phyloP scores from a whole-genome alignment of 495 filamentous ascomycete species.

The Podospora appendiculata region DNA sequence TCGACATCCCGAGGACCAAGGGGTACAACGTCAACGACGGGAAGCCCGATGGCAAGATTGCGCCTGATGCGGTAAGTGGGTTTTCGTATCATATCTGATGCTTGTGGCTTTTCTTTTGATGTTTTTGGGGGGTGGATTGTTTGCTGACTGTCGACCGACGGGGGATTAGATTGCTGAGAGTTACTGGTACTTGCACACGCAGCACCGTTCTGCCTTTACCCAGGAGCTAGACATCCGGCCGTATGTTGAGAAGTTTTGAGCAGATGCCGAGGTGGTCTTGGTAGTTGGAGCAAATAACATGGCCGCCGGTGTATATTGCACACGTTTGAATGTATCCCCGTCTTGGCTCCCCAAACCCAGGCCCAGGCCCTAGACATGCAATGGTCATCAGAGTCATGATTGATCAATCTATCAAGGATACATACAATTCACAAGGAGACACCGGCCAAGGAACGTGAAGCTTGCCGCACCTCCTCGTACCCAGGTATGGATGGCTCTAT shows the following conservation, averaged over 20 bases:
- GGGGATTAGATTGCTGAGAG: conserved; percentile 67
- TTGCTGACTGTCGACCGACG: conserved; percentile 4
- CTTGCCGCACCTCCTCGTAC: no score
- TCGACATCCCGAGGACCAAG: conserved; percentile 72
- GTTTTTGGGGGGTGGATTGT: not conserved
- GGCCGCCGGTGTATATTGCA: no score
- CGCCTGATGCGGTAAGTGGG: conserved; percentile 65
- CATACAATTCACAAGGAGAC: no score
- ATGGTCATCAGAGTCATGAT: not conserved
- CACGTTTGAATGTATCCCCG: no score
- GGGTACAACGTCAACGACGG: conserved; percentile 49
- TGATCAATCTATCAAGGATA: no score
- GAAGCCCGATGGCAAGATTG: conserved; percentile 64
- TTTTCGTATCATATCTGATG: not conserved
- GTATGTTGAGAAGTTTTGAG: conserved; percentile 65
- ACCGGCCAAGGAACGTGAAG: no score
- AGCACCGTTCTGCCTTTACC: conserved; percentile 72
- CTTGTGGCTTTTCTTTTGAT: not conserved
- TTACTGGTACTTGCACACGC: conserved; percentile 85
- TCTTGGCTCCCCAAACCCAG: no score
- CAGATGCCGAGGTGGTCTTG: no score
- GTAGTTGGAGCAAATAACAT: no score
- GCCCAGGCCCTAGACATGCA: not conserved
- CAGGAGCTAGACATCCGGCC: conserved; percentile 80
- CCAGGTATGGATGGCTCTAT: no score